Evolutionary conservation across 768 basidiomycete genomes (phyloP), one percentile per base, ranked within the genome.

Genomic region (Tulasnella sp.): DNA sequence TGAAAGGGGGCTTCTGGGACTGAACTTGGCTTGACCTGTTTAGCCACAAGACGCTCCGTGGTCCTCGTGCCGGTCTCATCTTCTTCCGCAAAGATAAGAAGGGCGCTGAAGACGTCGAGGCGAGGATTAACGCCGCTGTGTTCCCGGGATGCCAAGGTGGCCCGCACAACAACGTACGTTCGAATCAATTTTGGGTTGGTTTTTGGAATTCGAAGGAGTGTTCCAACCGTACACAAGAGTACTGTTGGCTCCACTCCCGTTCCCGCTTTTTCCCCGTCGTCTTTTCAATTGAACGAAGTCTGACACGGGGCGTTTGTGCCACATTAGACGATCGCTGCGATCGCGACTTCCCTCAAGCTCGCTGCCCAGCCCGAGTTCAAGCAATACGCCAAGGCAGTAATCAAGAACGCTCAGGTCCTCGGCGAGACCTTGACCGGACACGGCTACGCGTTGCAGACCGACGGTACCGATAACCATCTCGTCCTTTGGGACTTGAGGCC

Each of bases 91-190:
- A 90, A 82, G 94, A 96, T 79, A 87, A 91, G 78, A 72, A 65
- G 71, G 85, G 89, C 73, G 82, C 87, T 34, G 82, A 87, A 77
- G 96, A 98, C 76, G 87, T 99, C 62, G 97, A 98, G 86, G 94
- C 94, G 81, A 91, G 95, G 72, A 89, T 99, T 77, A 98, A 98
- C 80, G 92, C 96, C 47, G 95, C 97, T 66, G 96, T 99, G 75
- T 99, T 99, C 89, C 97, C 97, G 72, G 96, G 97, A 40, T 98
- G 97, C 86, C 97, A 98, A 83, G 97, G 97, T 81, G 97, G 96
- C 65, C 97, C 96, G 59, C 97, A 98, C 85, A 98, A 98, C 84
- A 95, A 99, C 83, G 91, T 92, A 72, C 71, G 88, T 80, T 12
- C 29, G 52, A 22, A 67, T 40, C 29, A 26, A 67, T 67, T 34